Evolutionary conservation across 116 monocot genomes (phyloP), one percentile per base, ranked within the genome.

Genomic region (Posidonia oceanica): DNA sequence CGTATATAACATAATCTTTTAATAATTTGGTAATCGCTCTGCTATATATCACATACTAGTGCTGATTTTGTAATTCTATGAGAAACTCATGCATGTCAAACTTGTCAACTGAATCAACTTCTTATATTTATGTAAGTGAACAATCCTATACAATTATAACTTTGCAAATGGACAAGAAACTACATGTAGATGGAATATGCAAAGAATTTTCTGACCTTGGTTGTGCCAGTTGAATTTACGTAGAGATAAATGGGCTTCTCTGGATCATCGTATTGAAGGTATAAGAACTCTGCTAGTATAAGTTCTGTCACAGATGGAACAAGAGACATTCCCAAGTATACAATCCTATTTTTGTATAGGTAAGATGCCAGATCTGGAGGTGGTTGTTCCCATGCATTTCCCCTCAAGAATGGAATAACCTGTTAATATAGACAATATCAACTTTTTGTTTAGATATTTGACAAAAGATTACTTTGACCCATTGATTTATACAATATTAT

Each of bases 301-400:
- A 95, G 72, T 75, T 95, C 95, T 13, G 86, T 91, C 62, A 95
- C 88, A 38, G 88, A 86, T 64, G 91, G 88, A 10, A 86, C 91
- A 74, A 95, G 86, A 63, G 91, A 88, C 88, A 91, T 86, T 18
- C 88, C 95, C 69, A 95, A 73, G 78, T 91, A 91, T 15, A 95
- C 91, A 80, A 95, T 95, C 75, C 91, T 70, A 69, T 95, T 95
- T 72, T 88, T 86, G 73, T 88, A 88, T 59, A 95, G 75, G 66
- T 88, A 88, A 36, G 95, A 91, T 39, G 95, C 86, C 51, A 95
- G 78, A 80, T 91, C 91, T 65, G 95, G 95, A 66, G 95, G 91
- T 16, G 91, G 91, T 76, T 88, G 88, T 70, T 88, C 84, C 88
- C 91, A 88, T 48, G 88, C 91, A 79, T 39, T 81, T 81, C 88